phyloP scores from a whole-genome alignment of 805 yeast genomes.

The Ascoidea asiatica region DNA sequence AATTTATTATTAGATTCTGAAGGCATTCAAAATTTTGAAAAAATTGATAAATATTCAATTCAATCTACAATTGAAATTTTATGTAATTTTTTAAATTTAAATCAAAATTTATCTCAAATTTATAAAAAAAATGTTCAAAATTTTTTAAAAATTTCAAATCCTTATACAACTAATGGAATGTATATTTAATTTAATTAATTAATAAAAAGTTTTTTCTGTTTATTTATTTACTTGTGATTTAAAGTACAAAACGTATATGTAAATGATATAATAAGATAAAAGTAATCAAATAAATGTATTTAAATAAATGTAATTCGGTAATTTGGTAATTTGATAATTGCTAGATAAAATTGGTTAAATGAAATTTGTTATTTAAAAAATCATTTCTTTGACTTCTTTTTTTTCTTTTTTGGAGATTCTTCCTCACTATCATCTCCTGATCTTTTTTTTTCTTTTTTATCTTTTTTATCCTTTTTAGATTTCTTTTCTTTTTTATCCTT shows the following conservation, averaged over 20 bases:
- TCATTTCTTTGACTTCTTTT: conserved; percentile 16
- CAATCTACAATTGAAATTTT: conserved; percentile 1
- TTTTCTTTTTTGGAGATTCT: conserved; percentile 21
- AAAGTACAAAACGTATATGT: background rate
- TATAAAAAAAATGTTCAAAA: background rate
- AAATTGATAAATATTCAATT: conserved; percentile 25
- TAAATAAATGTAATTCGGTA: background rate
- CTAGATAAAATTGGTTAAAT: background rate
- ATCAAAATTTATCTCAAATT: background rate
- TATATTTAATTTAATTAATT: too few species aligned
- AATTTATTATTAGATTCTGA: conserved; percentile 36
- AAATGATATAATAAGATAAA: background rate
- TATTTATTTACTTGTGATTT: too few species aligned
- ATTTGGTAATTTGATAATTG: background rate
- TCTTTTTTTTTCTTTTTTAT: conserved; percentile 26
- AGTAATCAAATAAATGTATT: background rate
- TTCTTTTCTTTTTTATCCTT: conserved; percentile 39
- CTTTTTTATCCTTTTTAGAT: conserved; percentile 33
- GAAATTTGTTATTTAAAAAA: background rate
- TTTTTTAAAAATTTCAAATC: too few species aligned
- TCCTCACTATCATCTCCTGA: conserved; percentile 18
- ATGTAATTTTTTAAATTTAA: background rate
- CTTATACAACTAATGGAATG: background rate
- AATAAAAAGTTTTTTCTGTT: too few species aligned
- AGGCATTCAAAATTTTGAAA: conserved; percentile 50